These are phyloP conservation scores for Penicillium sp. DNA, from an alignment of 2,329 filamentous ascomycete species.

Conservation along the genomic window DNA sequence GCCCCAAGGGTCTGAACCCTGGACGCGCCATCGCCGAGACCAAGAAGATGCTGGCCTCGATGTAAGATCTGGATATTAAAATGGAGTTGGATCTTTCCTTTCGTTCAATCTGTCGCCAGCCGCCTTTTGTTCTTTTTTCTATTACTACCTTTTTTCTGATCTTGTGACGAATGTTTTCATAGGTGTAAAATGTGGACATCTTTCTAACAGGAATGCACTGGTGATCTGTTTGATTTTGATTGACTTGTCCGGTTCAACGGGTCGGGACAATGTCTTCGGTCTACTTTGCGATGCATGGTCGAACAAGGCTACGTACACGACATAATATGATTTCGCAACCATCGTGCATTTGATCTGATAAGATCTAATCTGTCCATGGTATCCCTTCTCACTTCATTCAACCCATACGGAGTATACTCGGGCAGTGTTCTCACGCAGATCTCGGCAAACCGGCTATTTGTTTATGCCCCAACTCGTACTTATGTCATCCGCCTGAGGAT, in stretches of 20 bases:
- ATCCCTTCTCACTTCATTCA: no score
- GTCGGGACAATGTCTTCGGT: no score
- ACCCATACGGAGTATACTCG: no score
- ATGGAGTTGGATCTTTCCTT: slow-evolving; percentile 24
- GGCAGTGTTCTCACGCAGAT: background rate
- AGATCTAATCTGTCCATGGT: no score
- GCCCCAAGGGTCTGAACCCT: slow-evolving; percentile 97
- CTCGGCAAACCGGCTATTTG: background rate
- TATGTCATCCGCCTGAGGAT: no score
- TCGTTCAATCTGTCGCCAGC: slow-evolving; percentile 22
- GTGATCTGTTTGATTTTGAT: slow-evolving; percentile 15
- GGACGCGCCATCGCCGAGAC: slow-evolving; percentile 93
- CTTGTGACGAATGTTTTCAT: slow-evolving; percentile 22
- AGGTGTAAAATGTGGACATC: slow-evolving; percentile 27
- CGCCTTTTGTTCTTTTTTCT: slow-evolving; percentile 14
- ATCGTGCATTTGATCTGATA: no score
- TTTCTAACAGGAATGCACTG: slow-evolving; percentile 25
- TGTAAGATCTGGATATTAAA: slow-evolving; percentile 25
- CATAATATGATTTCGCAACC: no score
- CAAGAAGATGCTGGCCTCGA: slow-evolving; percentile 83
- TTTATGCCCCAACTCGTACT: no score
- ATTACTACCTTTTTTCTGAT: slow-evolving; percentile 10
- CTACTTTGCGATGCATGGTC: no score
- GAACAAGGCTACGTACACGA: no score
- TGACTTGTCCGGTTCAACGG: background rate